Evolutionary conservation across 768 basidiomycete genomes (phyloP).

Genomic region (Boletellus sp.): DNA sequence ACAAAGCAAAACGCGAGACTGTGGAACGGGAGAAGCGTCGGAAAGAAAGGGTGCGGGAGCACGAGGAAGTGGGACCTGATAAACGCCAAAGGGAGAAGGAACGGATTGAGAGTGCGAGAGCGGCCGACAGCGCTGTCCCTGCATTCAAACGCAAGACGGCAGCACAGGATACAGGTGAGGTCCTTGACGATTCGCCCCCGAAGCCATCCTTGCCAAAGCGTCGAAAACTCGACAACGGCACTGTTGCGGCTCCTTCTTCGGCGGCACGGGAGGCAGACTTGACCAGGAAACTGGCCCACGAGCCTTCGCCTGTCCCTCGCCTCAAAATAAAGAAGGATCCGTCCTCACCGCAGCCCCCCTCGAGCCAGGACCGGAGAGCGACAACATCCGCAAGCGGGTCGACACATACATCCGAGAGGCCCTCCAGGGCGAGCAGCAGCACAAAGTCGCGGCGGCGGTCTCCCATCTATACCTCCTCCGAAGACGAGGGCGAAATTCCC

Average conservation of each 20-base stretch:
- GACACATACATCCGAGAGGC: constrained; percentile 19
- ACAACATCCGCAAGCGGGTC: constrained; percentile 1
- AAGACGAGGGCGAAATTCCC: constrained; percentile 49
- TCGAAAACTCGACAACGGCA: constrained; percentile 40
- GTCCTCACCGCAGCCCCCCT: constrained; percentile 20
- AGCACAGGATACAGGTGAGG: constrained; percentile 30
- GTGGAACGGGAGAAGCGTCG: constrained; percentile 25
- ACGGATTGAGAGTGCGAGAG: constrained; percentile 23
- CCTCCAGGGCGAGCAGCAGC: constrained; percentile 13
- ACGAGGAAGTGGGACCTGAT: constrained; percentile 21
- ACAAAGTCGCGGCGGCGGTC: constrained; percentile 49
- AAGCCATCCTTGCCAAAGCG: constrained; percentile 34
- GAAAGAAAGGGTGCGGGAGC: constrained; percentile 20
- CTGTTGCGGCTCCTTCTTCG: constrained; percentile 13
- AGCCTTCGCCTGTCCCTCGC: constrained; percentile 17
- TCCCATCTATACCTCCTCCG: constrained; percentile 65
- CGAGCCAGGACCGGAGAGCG: constrained; percentile 12
- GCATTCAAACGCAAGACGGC: constrained; percentile 41
- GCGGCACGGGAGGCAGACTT: constrained; percentile 26
- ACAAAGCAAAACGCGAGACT: constrained; percentile 19
- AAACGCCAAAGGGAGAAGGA: constrained; percentile 24
- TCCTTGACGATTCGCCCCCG: constrained; percentile 19
- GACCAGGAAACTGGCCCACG: constrained; percentile 38
- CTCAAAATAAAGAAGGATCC: constrained; percentile 39
- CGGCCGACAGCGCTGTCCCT: constrained; percentile 6